A percentile compares a stretch with the other conserved stretches of the same genome.
phyloP scores from a whole-genome alignment of 345 rosid genomes.

The Chamaenerion angustifolium region DNA sequence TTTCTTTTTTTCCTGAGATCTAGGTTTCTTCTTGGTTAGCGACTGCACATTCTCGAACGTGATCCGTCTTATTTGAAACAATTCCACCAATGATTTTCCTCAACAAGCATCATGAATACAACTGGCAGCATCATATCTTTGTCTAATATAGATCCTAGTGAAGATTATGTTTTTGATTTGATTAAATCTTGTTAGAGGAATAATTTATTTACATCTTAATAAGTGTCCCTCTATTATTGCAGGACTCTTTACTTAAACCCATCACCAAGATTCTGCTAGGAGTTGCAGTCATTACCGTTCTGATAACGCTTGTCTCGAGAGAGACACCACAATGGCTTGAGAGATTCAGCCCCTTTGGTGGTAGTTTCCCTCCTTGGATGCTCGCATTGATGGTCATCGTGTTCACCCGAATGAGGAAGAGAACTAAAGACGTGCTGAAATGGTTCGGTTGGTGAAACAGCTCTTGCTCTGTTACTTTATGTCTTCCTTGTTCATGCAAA shows the following conservation, averaged over 20 bases:
- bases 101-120: too few species aligned
- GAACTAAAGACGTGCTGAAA: conserved; percentile 55
- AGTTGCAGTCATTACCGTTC: conserved; percentile 31
- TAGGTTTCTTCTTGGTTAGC: too few species aligned
- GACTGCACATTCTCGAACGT: too few species aligned
- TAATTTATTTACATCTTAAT: neutral
- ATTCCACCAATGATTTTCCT: too few species aligned
- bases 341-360: conserved; percentile 26
- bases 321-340: conserved; percentile 63
- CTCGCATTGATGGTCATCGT: conserved; percentile 75
- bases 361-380: conserved; percentile 77
- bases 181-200: neutral
- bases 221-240: conserved; percentile 15
- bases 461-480: neutral
- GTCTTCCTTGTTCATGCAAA: too few species aligned
- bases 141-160: too few species aligned
- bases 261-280: conserved; percentile 66
- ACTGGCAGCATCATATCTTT: too few species aligned
- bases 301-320: conserved; percentile 39
- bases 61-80: too few species aligned
- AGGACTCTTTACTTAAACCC: conserved; percentile 84
- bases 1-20: too few species aligned
- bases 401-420: conserved; percentile 87
- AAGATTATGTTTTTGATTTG: neutral
- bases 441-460: conserved; percentile 30